These are phyloP conservation scores for Endothia cerciana DNA, from an alignment of 2,329 filamentous ascomycete species.

Conservation along the genomic window DNA sequence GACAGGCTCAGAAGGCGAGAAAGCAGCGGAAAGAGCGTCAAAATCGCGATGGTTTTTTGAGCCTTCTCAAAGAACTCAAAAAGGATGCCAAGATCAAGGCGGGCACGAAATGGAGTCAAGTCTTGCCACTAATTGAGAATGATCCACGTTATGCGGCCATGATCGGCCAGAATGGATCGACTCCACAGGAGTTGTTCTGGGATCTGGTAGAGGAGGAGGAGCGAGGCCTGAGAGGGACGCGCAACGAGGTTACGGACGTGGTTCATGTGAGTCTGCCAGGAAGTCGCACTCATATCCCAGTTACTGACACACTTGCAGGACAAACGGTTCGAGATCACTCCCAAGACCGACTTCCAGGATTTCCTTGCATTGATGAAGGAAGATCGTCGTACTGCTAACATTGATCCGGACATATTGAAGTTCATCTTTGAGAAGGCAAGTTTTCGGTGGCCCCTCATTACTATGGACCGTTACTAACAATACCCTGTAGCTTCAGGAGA, in stretches of 20 bases:
- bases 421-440: slow-evolving; percentile 82
- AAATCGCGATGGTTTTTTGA: slow-evolving; percentile 79
- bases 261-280: slow-evolving; percentile 68
- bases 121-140: slow-evolving; percentile 73
- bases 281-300: slow-evolving; percentile 25
- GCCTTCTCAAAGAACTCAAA: slow-evolving; percentile 75
- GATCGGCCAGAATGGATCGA: slow-evolving; percentile 82
- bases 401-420: slow-evolving; percentile 77
- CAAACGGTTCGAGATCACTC: slow-evolving; percentile 86
- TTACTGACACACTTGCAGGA: slow-evolving; percentile 62
- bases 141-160: slow-evolving; percentile 85
- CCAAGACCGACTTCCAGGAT: slow-evolving; percentile 85
- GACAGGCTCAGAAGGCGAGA: slow-evolving; percentile 83
- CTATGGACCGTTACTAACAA: slow-evolving; percentile 32
- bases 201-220: slow-evolving; percentile 95
- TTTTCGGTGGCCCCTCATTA: slow-evolving; percentile 24
- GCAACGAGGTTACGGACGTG: slow-evolving; percentile 85
- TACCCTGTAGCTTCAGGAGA: slow-evolving; percentile 71
- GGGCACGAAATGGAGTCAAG: slow-evolving; percentile 85
- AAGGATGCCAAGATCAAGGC: slow-evolving; percentile 82
- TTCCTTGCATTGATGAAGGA: slow-evolving; percentile 81
- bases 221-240: slow-evolving; percentile 75
- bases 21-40: slow-evolving; percentile 83
- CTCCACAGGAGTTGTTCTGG: slow-evolving; percentile 92
- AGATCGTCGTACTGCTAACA: slow-evolving; percentile 86